Percentiles rank a stretch among this genome's conserved stretches.
phyloP scores from a whole-genome alignment of 2,329 filamentous ascomycete genomes.

The Fusarium phyllophilum region DNA sequence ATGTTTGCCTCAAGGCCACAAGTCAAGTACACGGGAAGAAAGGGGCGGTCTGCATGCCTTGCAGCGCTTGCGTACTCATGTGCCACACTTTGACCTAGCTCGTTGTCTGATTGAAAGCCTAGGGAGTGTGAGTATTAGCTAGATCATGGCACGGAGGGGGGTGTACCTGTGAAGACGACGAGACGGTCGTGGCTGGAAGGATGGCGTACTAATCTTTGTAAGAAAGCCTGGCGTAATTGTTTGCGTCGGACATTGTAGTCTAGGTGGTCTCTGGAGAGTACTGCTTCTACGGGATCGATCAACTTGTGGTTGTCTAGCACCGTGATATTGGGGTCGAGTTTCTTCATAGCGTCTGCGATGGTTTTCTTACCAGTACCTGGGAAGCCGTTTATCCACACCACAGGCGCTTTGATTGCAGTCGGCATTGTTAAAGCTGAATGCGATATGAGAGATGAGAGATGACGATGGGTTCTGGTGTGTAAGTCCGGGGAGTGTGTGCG shows the following conservation, averaged over 20 bases:
- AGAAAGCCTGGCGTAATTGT: neutral
- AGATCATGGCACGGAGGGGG: neutral
- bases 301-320: neutral
- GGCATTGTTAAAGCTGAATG: neutral
- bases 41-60: neutral
- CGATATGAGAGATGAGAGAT: accelerated
- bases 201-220: neutral
- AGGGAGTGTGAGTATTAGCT: neutral
- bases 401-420: neutral
- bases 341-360: neutral
- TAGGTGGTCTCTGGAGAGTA: neutral
- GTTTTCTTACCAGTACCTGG: neutral
- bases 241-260: neutral
- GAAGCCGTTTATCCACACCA: neutral
- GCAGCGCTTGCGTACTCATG: neutral
- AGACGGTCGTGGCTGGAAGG: neutral
- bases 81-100: neutral
- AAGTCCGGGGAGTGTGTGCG: too few relatives aligned
- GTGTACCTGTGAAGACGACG: neutral
- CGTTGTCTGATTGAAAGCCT: neutral
- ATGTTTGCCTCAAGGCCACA: neutral
- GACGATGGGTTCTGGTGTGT: neutral
- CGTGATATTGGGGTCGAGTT: neutral
- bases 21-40: neutral
- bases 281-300: neutral